A percentile compares a stretch with the other conserved stretches of the same genome.
Conservation (phyloP, 345 rosid genomes). For the Carallia brachiata region DNA sequence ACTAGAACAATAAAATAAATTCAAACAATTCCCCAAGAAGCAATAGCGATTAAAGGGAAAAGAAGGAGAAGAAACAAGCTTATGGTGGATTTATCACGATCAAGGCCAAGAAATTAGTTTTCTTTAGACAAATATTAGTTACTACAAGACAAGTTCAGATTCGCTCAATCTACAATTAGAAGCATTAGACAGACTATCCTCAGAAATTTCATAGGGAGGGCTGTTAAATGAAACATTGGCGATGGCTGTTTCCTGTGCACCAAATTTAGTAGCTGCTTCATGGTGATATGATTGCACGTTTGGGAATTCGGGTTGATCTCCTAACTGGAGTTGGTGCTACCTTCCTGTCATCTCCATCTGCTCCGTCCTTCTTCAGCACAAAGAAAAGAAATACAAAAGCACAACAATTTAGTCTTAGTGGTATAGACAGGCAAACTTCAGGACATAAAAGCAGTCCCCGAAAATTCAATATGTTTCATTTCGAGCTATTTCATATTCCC, state of each 20-base stretch:
- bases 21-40: too few species aligned
- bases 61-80: too few species aligned
- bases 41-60: too few species aligned
- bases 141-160: conserved; percentile 1
- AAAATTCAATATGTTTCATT: too few species aligned
- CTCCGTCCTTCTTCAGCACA: conserved; percentile 27
- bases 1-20: too few species aligned
- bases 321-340: conserved; percentile 35
- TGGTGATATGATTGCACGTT: conserved; percentile 28
- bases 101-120: not conserved
- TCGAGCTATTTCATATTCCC: too few species aligned
- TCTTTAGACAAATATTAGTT: not conserved
- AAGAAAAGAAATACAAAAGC: conserved; percentile 1
- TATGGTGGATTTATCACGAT: not conserved
- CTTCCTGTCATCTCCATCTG: conserved; percentile 18
- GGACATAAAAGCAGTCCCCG: too few species aligned
- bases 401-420: not conserved
- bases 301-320: conserved; percentile 45
- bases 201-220: not conserved
- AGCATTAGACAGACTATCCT: not conserved
- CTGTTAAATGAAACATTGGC: conserved; percentile 28
- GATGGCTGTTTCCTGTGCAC: conserved; percentile 23
- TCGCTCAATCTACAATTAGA: not conserved
- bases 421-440: not conserved
- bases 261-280: conserved; percentile 10